phyloP scores from a whole-genome alignment of 306 rosid genomes.

The Vachellia collinsii region DNA sequence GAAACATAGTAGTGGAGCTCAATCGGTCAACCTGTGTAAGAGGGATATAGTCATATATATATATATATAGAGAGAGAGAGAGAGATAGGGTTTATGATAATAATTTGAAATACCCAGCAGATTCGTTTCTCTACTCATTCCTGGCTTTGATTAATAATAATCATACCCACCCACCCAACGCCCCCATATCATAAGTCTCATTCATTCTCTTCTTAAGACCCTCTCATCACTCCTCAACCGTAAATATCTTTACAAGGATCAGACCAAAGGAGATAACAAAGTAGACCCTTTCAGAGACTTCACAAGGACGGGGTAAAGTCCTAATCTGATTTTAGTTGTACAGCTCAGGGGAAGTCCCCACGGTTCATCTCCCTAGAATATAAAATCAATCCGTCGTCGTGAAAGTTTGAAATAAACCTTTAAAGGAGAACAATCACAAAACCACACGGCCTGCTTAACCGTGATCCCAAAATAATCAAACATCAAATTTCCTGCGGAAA shows the following conservation, averaged over 20 bases:
- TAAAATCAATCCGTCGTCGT: no score
- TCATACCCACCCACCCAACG: conserved; percentile 84
- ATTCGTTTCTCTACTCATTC: conserved; percentile 76
- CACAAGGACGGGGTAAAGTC: conserved; percentile 57
- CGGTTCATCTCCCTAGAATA: no score
- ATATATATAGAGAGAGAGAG: not conserved
- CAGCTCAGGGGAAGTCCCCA: conserved; percentile 85
- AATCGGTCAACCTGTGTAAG: conserved; percentile 86
- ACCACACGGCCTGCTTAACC: no score
- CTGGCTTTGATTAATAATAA: conserved; percentile 70
- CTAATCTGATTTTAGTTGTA: conserved; percentile 61
- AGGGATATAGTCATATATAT: no score
- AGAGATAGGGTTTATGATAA: conserved; percentile 21
- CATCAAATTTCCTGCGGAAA: no score
- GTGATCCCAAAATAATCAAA: no score
- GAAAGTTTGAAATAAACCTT: no score
- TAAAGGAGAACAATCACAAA: no score
- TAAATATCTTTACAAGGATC: conserved; percentile 63
- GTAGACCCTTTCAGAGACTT: conserved; percentile 76
- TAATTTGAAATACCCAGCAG: conserved; percentile 47
- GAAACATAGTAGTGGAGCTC: conserved; percentile 66
- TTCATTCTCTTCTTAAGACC: conserved; percentile 44
- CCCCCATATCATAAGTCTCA: conserved; percentile 64
- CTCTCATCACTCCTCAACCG: conserved; percentile 67
- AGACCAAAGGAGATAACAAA: conserved; percentile 90